Evolutionary conservation across 2,329 filamentous ascomycete genomes (phyloP), one percentile per base, ranked within the genome.

Genomic region (Clonostachys solani): DNA sequence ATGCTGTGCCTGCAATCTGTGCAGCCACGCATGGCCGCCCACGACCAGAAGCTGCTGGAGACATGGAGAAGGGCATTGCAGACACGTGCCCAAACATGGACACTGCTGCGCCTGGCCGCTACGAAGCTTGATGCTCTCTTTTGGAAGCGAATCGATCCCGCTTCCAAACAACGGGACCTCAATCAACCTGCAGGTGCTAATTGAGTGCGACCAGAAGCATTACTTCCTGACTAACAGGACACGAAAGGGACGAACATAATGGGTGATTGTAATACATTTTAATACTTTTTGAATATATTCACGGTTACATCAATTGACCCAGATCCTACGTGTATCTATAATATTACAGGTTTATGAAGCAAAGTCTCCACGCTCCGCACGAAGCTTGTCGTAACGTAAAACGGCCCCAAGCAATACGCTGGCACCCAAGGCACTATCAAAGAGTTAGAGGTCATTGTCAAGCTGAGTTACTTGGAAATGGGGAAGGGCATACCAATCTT

Each of bases 341-440:
- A 29, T 29, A 29, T 29, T 29, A 29, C 23, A 29, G 23, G 23
- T 29, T 29, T 29, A 29, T 29, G 23, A 10, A 29, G 23, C 23
- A 29, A 29, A 10, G 23, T 29, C 23, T 29, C 23, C 23, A 29
- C 23, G 23, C 23, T 29, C 23, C 36, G 36, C 36, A 18, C 36
- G 36, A 18, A 38, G 36, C 36, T 18, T 38, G 8, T 55, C 53
- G 41, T 53, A 58, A 40, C 48, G 44, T 15, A 56, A 37, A 8
- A 54, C 50, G 6, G 51, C 49, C 2, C 57, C 58, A 5, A 62
- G 47, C 19, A 62, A 50, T 33, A 61, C 60, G 38, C 58, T 58
- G 3, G 60, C 58, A 12, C 59, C 59, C 9, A 56, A 47, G 8
- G 54, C 50, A 42, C 58, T 53, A 29, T 5, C 17, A 7, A 5